Evolutionary conservation across 805 yeast genomes (phyloP), one percentile per base, ranked within the genome.

Genomic region (Candida verbasci): DNA sequence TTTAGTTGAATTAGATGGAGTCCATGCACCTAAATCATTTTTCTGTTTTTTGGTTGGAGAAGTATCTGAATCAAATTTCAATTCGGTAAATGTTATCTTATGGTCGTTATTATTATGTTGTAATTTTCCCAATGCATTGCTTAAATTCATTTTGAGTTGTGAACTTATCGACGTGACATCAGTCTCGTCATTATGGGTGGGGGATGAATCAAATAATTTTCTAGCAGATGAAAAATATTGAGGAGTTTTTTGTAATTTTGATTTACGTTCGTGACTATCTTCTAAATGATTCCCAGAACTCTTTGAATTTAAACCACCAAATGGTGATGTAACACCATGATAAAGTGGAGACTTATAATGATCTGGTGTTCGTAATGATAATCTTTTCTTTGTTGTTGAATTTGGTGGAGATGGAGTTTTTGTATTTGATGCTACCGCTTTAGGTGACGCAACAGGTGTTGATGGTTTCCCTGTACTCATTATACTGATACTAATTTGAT

Each of bases 141-240:
- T 61, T 28, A 67, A 49, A 42, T 52, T 53, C 37, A 50, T 59
- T 38, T 62, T 64, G 29, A 67, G 47, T 43, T 64, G 68, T 18
- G 55, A 41, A 41, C 68, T 63, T 31, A 67, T 67, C 37, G 62
- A 69, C 8, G 55, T 48, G 32, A 67, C 49, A 22, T 62, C 70
- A 28, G 42, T 48, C 12, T 38, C 39, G 9, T 60, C 66, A 14
- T 58, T 65, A 21, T 49, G 49, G n/a, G n/a, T n/a, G n/a, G n/a
- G n/a, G n/a, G n/a, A n/a, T n/a, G n/a, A n/a, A n/a, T n/a, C n/a
- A 35, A 64, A 65, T 16, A 65, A 50, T 34, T 58, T 57, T 35
- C 53, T 58, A 4, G 68, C 71, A 2, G 68, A 60, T 22, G 65
- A 57, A 42, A 66, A 64, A 42, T 48, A 67, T 45, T 58, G 65